Conservation (phyloP, 2,329 filamentous ascomycete species). For the Rhynchosporium secalis region DNA sequence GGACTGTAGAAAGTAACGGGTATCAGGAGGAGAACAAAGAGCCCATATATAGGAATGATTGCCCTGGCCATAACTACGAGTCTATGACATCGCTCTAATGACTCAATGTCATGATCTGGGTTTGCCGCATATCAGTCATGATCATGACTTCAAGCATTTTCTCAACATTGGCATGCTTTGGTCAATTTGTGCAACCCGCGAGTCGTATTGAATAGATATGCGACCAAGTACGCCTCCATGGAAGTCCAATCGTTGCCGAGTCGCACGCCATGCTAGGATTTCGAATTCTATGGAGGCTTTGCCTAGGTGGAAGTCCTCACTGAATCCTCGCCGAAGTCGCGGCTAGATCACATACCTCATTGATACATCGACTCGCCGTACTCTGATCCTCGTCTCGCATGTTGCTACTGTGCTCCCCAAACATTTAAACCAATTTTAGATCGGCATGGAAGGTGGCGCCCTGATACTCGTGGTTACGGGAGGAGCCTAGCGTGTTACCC, state of each 20-base stretch:
- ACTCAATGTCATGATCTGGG: not conserved
- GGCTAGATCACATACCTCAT: not conserved
- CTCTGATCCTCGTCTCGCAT: not conserved
- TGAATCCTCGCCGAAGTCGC: not conserved
- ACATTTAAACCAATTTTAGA: not conserved
- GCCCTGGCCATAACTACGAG: not conserved
- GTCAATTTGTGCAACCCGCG: not conserved
- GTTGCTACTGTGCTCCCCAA: not conserved
- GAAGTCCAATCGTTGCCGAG: not conserved
- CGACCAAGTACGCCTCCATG: not conserved
- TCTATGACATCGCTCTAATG: not conserved
- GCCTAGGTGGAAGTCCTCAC: not conserved
- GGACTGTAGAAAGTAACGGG: not conserved
- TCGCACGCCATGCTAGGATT: no score
- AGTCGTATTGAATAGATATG: not conserved
- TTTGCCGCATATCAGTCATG: conserved; percentile 5
- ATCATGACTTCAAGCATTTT: conserved; percentile 1
- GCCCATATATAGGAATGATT: not conserved
- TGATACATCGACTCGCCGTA: not conserved
- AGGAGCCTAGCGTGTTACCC: conserved; percentile 7
- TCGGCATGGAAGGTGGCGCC: conserved; percentile 1
- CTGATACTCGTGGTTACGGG: not conserved
- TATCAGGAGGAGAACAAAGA: not conserved
- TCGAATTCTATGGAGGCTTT: not conserved
- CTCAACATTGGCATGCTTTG: not conserved